Percentiles rank a stretch among this genome's conserved stretches.
phyloP scores from a whole-genome alignment of 2,329 filamentous ascomycete species.

The Aspergillus neoniger region DNA sequence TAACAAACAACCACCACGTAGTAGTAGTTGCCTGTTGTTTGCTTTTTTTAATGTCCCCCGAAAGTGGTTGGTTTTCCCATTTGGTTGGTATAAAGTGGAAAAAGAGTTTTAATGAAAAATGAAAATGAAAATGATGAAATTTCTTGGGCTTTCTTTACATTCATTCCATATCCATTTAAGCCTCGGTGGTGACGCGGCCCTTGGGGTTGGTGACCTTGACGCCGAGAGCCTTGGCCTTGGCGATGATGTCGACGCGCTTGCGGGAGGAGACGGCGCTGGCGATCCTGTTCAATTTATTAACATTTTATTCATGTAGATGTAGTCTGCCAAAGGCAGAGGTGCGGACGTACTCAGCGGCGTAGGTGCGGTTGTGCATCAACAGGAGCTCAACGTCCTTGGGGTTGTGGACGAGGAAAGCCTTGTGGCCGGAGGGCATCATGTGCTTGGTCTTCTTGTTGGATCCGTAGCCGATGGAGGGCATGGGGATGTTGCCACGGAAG shows the following conservation, averaged over 20 bases:
- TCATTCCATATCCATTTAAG: constrained; percentile 58
- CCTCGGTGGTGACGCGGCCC: constrained; percentile 97
- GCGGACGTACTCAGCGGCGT: constrained; percentile 96
- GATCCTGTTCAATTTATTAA: constrained; percentile 64
- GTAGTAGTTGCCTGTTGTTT: not conserved
- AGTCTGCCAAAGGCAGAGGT: not conserved
- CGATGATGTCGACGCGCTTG: constrained; percentile 98
- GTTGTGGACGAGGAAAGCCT: constrained; percentile 99
- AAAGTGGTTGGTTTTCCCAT: not conserved
- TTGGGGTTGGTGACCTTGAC: constrained; percentile 99
- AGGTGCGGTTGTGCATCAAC: constrained; percentile 99
- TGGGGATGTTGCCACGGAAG: constrained; percentile 92
- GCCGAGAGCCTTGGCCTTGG: constrained; percentile 94
- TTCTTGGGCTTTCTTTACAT: constrained; percentile 19
- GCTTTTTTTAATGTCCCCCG: too few relatives aligned
- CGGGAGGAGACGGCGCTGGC: constrained; percentile 96
- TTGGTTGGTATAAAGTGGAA: not conserved
- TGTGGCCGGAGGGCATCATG: constrained; percentile 99
- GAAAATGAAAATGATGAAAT: constrained; percentile 12
- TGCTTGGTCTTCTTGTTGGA: constrained; percentile 99
- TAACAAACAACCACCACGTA: not conserved
- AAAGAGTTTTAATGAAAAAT: not conserved
- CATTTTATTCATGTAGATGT: not conserved
- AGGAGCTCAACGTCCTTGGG: constrained; percentile 92
- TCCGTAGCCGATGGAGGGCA: constrained; percentile 99